A percentile compares a stretch with the other conserved stretches of the same genome.
Evolutionary conservation across 257 asterid genomes (phyloP).

Genomic region (Gynochthodes officinalis): DNA sequence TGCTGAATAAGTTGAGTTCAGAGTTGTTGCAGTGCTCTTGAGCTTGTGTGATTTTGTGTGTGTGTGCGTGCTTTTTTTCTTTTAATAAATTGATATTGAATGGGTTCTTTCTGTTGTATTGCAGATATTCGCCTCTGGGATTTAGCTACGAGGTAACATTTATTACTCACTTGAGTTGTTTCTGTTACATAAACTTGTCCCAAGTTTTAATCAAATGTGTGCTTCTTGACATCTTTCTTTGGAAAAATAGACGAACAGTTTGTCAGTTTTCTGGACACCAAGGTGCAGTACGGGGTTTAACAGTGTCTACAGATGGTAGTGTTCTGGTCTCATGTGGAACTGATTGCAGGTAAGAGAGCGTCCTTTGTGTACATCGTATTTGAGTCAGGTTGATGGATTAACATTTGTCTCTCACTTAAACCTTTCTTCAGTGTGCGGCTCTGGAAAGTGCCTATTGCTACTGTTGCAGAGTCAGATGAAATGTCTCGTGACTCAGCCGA

Average conservation of each 20-base stretch:
- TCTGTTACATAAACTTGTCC: neutral
- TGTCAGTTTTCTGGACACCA: conserved; percentile 96
- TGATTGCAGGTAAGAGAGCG: conserved; percentile 78
- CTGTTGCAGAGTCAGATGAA: conserved; percentile 42
- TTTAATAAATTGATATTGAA: neutral
- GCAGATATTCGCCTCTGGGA: conserved; percentile 99
- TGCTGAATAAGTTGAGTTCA: neutral
- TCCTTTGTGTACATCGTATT: conserved; percentile 14
- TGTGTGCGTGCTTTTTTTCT: too few relatives aligned
- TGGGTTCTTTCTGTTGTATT: conserved; percentile 7
- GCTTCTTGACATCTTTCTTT: neutral
- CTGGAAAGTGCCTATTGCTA: conserved; percentile 75
- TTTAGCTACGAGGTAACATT: conserved; percentile 69
- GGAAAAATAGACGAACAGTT: conserved; percentile 63
- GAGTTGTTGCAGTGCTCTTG: neutral
- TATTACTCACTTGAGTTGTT: neutral
- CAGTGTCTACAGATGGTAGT: conserved; percentile 86
- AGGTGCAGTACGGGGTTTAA: conserved; percentile 81
- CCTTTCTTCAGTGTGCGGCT: conserved; percentile 70
- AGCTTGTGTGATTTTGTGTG: neutral
- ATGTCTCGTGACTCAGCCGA: conserved; percentile 34
- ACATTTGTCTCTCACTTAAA: conserved; percentile 12
- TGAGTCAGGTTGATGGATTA: conserved; percentile 8
- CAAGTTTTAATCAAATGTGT: neutral
- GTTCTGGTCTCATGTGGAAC: conserved; percentile 92